Conservation (phyloP, 1,284 basidiomycete genomes). For the Trichosporon sp. region DNA sequence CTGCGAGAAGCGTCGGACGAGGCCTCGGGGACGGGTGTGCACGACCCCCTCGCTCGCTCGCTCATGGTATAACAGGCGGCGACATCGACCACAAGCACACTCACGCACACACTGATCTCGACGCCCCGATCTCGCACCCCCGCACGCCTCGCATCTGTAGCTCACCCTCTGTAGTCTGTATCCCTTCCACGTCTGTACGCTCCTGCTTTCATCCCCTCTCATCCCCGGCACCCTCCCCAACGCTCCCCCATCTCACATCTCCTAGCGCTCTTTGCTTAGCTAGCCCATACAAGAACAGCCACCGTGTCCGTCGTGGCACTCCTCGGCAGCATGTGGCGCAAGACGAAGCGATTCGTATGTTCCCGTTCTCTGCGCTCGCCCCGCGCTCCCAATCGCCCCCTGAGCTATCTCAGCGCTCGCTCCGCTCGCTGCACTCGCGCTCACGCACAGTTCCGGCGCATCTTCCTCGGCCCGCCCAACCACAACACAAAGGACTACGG, state of each 20-base stretch:
- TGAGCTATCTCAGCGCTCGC: neutral
- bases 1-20: neutral
- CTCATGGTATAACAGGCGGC: neutral
- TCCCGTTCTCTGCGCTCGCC: neutral
- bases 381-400: too few relatives aligned
- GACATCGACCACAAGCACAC: too few relatives aligned
- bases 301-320: neutral
- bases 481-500: neutral
- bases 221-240: neutral
- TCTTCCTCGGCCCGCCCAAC: neutral
- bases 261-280: too few relatives aligned
- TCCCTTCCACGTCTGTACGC: neutral
- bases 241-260: neutral
- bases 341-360: neutral
- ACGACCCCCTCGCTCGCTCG: neutral
- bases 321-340: neutral
- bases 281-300: neutral
- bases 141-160: neutral
- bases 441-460: neutral
- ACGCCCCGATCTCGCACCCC: neutral
- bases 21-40: neutral
- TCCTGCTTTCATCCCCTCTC: neutral
- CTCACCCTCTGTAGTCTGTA: neutral
- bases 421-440: neutral
- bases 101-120: too few relatives aligned